Evolutionary conservation across 192 early-diverging fungal genomes (phyloP).

Genomic region (Entophlyctis luteolus): DNA sequence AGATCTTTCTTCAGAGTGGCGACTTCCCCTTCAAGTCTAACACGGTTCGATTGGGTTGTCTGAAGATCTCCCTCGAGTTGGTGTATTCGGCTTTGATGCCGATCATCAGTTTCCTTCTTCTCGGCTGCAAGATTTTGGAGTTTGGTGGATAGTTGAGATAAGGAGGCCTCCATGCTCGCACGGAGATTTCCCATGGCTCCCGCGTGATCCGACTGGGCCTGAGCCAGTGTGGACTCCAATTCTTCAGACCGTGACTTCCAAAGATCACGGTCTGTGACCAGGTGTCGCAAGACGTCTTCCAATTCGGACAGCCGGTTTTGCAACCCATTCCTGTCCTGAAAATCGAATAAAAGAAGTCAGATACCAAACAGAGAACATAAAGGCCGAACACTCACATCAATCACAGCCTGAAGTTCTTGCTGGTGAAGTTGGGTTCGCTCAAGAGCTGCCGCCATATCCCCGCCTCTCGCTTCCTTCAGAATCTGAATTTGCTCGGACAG

Average conservation of each 20-base stretch:
- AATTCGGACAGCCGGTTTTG: slow-evolving; percentile 1
- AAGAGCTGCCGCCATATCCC: slow-evolving; percentile 10
- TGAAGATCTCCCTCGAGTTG: neutral
- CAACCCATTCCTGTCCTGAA: slow-evolving; percentile 11
- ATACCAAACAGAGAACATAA: neutral
- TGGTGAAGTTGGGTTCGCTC: slow-evolving; percentile 12
- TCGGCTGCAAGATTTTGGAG: neutral
- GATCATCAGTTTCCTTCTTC: neutral
- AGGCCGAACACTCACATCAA: neutral
- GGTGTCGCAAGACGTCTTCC: slow-evolving; percentile 13
- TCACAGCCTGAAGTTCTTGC: neutral
- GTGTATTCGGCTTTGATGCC: neutral
- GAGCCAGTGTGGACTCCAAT: neutral
- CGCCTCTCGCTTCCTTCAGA: slow-evolving; percentile 16
- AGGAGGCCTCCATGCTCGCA: neutral
- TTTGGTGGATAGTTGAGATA: neutral
- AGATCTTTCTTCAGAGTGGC: slow-evolving; percentile 1
- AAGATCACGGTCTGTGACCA: slow-evolving; percentile 9
- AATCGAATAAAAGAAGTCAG: neutral
- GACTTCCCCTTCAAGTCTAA: neutral
- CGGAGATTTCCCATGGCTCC: neutral
- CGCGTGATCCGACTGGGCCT: neutral
- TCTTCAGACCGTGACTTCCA: slow-evolving; percentile 13
- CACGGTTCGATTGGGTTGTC: neutral
- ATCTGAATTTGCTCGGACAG: slow-evolving; percentile 19